phyloP scores from a whole-genome alignment of 2,329 filamentous ascomycete genomes.

The Nothophaeocryptopus gaeumannii region DNA sequence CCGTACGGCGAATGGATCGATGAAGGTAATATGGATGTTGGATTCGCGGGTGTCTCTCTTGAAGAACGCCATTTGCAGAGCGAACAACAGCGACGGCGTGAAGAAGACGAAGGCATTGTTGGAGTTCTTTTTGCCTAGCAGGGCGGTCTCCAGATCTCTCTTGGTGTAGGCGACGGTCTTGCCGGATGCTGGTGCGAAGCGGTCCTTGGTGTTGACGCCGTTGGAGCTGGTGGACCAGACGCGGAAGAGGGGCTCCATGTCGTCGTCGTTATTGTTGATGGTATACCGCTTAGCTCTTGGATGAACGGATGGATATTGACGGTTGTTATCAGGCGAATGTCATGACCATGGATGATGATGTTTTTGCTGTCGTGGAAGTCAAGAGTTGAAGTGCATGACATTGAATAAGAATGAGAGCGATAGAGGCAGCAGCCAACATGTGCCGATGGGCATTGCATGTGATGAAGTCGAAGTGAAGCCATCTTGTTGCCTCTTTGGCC shows the following conservation, averaged over 20 bases:
- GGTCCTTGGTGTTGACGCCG: conserved; percentile 6
- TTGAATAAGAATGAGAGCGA: too few relatives aligned
- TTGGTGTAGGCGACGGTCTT: background rate
- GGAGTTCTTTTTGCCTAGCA: conserved; percentile 5
- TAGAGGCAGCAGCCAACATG: too few relatives aligned
- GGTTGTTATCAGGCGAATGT: too few relatives aligned
- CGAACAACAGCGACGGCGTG: conserved; percentile 15
- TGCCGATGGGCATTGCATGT: too few relatives aligned
- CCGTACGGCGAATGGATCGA: background rate
- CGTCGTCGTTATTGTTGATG: background rate
- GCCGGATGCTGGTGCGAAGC: conserved; percentile 10
- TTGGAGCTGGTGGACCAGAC: conserved; percentile 8
- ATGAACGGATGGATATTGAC: too few relatives aligned
- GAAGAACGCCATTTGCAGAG: conserved; percentile 7
- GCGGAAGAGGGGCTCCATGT: conserved; percentile 11
- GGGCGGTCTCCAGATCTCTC: conserved; percentile 5
- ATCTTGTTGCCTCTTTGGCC: too few relatives aligned
- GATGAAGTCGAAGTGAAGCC: too few relatives aligned
- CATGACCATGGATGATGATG: too few relatives aligned
- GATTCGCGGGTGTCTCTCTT: conserved; percentile 1
- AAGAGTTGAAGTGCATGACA: too few relatives aligned
- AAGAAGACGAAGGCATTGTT: conserved; percentile 11
- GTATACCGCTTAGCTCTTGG: background rate
- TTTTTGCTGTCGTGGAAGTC: too few relatives aligned
- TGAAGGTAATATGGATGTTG: conserved; percentile 10